Base-by-base conservation (phyloP, 75 land plant species). In the Larix kaempferi region DNA sequence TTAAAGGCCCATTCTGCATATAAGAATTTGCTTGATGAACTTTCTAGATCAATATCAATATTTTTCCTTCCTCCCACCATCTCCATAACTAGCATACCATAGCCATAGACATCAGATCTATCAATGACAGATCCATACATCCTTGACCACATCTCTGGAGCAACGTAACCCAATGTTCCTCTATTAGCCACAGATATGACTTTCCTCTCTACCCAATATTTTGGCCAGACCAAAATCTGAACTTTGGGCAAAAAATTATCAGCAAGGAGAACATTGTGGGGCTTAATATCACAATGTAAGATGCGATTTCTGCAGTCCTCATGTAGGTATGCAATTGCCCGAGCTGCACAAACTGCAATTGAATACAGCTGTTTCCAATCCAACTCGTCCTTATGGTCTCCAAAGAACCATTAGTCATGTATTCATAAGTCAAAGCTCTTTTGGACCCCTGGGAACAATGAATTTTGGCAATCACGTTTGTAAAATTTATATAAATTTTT, bases 31-130 rank as follows among this genome's bases (percentile, higher is more conserved):
- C 49, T 44, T 44, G 7, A n/a, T n/a, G n/a, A 5, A 44, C 49
- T 44, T 0, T 44, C 49, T 6, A 6, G 8, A 44, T 44, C 6
- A 44, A 6, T 5, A 73, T 82, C 79, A 12, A 78, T 11, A 7
- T 77, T 73, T 56, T 67, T 78, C 35, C 80, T 73, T 33, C 75
- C 74, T 29, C 65, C 73, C 11, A 64, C 80, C 76, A 84, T 75
- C 71, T 84, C 79, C 19, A 84, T 74, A 35, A 80, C 21, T 61
- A 84, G 44, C 64, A 84, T 77, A 22, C 85, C 85, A 77, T 54
- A 84, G 59, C 85, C 80, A 64, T 75, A 84, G 2, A 84, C 85
- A 84, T 84, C 85, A 19, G 82, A 77, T 54, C 73, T 84, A 19
- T 79, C 3, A 6, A 75, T 72, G 6, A 78, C 76, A 16, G 59